Base-by-base conservation (phyloP, 306 rosid genomes). In the Dicorynia guianensis region DNA sequence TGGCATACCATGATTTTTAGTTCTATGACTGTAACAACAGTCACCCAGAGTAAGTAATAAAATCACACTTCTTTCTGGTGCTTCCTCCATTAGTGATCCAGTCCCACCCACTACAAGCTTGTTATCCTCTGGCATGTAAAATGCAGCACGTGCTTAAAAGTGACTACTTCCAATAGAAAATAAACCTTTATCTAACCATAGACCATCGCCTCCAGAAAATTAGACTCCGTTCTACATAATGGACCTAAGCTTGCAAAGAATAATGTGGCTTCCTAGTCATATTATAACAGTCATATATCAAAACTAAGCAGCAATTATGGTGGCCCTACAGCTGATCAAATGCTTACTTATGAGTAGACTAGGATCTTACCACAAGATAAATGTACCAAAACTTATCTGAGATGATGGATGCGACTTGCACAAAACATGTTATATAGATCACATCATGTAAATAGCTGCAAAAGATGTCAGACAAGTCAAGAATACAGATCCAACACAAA, bases 301-400 rank as follows among this genome's bases (percentile, higher is more conserved):
- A 70, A 66, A 5, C 25, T n/a, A 62, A 15, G 12, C 43, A 39
- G 6, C 33, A 76, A 73, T 48, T 59, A 20, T 42, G 30, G 49
- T n/a, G 71, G 7, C 58, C 63, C 55, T 50, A 36, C 6, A 71
- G 53, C 74, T 43, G 25, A 54, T 39, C 33, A 61, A 52, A 59
- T 61, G 67, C 63, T 64, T 66, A 79, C 25, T 42, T 13, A 61
- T 0, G 50, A 84, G 66, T 46, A 52, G 52, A 63, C 53, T 34
- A 39, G 36, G 75, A 66, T 58, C 91, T 87, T 85, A 95, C 97
- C 96, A 87, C 87, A 72, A 95, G 84, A 88, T 89, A 90, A 6
- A 85, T 86, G 82, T 85, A 92, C 96, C 96, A 95, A 75, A 95
- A 92, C 69, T 87, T 95, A 77, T 90, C 99, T 14, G 99, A 95